phyloP scores from a whole-genome alignment of 139 green algal species.

The Chlamydomonas schloesseri region DNA sequence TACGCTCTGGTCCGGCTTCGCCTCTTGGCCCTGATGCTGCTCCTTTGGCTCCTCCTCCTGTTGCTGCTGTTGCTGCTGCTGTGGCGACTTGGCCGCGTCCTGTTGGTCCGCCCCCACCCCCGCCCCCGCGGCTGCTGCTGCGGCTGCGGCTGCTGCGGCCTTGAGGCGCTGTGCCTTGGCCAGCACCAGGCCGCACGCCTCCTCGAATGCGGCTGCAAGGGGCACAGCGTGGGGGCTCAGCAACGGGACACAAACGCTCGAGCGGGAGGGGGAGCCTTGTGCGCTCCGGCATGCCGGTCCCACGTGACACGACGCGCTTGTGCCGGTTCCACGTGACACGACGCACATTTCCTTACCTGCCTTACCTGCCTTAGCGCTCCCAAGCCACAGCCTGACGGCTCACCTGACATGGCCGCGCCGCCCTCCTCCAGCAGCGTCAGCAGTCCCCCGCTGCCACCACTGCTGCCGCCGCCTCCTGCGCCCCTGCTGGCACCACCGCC shows the following conservation, averaged over 20 bases:
- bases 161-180: too few relatives aligned
- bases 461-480: not conserved
- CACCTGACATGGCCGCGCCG: slow-evolving; percentile 5
- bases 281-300: too few relatives aligned
- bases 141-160: not conserved
- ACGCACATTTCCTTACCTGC: too few relatives aligned
- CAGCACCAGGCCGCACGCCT: not conserved
- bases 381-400: not conserved
- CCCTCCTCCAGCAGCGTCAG: slow-evolving; percentile 25
- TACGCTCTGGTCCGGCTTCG: too few relatives aligned
- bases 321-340: too few relatives aligned
- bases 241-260: too few relatives aligned
- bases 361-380: too few relatives aligned
- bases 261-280: too few relatives aligned
- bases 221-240: too few relatives aligned
- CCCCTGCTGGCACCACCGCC: not conserved
- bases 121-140: too few relatives aligned
- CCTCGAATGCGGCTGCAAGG: not conserved
- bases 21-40: not conserved
- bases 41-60: not conserved
- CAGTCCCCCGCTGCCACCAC: not conserved
- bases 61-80: not conserved
- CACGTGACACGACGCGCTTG: too few relatives aligned
- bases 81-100: too few relatives aligned
- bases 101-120: not conserved